Conservation (phyloP, 2,329 filamentous ascomycete genomes). For the Coniochaeta ligniaria region DNA sequence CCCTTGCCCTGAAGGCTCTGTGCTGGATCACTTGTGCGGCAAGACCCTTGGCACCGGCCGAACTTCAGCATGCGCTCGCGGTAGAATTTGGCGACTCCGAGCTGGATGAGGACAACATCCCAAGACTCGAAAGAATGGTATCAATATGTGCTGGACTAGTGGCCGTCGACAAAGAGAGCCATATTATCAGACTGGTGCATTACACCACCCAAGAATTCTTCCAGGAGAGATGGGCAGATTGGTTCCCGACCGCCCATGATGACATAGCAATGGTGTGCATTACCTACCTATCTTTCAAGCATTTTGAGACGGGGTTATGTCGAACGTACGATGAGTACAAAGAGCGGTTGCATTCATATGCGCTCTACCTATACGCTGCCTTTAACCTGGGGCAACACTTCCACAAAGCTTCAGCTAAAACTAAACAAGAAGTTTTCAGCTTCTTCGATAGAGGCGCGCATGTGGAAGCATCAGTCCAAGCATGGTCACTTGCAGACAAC, state of each 20-base stretch:
- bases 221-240: conserved; percentile 8
- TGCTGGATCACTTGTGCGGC: conserved; percentile 26
- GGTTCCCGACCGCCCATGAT: conserved; percentile 5
- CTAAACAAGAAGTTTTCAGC: conserved; percentile 2
- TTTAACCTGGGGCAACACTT: conserved; percentile 23
- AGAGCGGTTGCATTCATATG: conserved; percentile 13
- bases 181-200: conserved; percentile 28
- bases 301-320: conserved; percentile 14
- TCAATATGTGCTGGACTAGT: conserved; percentile 28
- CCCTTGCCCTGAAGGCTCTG: conserved; percentile 17
- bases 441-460: conserved; percentile 8
- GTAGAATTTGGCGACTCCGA: conserved; percentile 15
- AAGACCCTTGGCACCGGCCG: conserved; percentile 16
- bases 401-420: conserved; percentile 5
- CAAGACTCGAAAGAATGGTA: conserved; percentile 17
- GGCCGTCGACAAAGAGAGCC: conserved; percentile 24
- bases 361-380: conserved; percentile 19
- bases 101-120: conserved; percentile 22
- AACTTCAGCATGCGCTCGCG: conserved; percentile 30
- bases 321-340: conserved; percentile 11
- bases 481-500: background rate
- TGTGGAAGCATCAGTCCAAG: background rate
- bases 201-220: conserved; percentile 34
- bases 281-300: conserved; percentile 19
- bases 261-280: conserved; percentile 12